Evolutionary conservation across 495 filamentous ascomycete species (phyloP), one percentile per base, ranked within the genome.

Genomic region (Daldinia decipiens): DNA sequence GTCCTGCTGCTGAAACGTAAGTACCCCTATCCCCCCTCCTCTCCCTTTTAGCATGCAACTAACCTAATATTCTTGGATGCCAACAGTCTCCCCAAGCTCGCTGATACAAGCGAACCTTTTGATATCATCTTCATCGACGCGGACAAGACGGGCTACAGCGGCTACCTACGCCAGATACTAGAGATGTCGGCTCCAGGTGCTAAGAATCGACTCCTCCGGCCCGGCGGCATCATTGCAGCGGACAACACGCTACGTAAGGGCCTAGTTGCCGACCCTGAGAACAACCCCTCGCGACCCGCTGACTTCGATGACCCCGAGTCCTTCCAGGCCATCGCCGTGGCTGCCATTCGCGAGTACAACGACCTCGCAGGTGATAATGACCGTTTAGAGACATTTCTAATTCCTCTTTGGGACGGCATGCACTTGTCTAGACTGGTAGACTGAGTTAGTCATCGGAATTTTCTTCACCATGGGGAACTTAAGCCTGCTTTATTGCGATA

Each of bases 81-180:
- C 9, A 15, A 19, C 32, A 79, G 74, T 21, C 70, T 79, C 39
- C 45, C 76, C 5, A 63, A 63, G 38, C 70, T 79, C 56, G 47
- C 59, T 36, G 64, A 76, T 34, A 65, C 66, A 19, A 62, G 59
- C 51, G 74, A 78, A 70, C 78, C 79, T 2, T 81, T 78, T 38
- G 79, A 81, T 56, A 61, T 81, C 11, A 70, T 81, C 51, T 81
- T 81, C 71, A 77, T 81, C 56, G 79, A 81, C 50, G 79, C 79
- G 21, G 68, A 81, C 32, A 81, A 81, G 58, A 74, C 73, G 1
- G 75, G 73, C 32, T 81, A 81, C 60, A 74, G 77, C 0, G 63
- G 55, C 1, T 81, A 81, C 54, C 63, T 81, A 7, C 27, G 38
- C n/a, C 62, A 67, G 43, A 74, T 74, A 63, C 66, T 72, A 38